Base-by-base conservation (phyloP, 495 filamentous ascomycete genomes). In the Xeromyces bisporus region DNA sequence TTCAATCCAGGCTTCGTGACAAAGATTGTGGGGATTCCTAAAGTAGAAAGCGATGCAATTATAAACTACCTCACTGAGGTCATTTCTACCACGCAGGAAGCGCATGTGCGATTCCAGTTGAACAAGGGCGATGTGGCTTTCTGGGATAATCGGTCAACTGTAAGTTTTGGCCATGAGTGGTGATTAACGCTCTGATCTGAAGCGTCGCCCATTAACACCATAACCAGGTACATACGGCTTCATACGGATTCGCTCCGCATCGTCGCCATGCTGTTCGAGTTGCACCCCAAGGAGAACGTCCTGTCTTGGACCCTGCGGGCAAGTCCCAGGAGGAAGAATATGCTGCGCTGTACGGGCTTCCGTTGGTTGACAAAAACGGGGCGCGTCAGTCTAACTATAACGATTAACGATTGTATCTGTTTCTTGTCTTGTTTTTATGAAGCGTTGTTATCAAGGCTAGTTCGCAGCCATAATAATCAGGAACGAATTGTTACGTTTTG, bases 1-100 rank as follows among this genome's bases (percentile, higher is more conserved):
- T 70, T 79, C 44, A 81, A 81, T 42, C 77, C 77, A 0, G 79
- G 78, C 0, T 86, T 84, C 38, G 75, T 80, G 26, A 81, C 69
- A 27, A 64, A 69, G 29, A 83, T 84, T 36, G 53, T 79, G 6
- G 80, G 80, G 1, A 49, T 84, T 8, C 71, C 71, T 10, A 69
- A 73, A 20, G 44, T 39, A 1, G 77, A 83, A 54, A 73, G 69
- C 11, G 73, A 82, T 36, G 60, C 66, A 9, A 71, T 85, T 34
- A 55, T 82, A 15, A 42, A 59, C 15, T 70, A 75, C 26, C 64
- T 85, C 17, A 76, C 73, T 31, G 67, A 77, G 42, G 51, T 83
- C 28, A 51, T 79, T 27, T 45, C 64, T 7, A 73, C 66, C 2
- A 69, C 56, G 1, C 71, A 74, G 40, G 79, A 85, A 44, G 51